phyloP scores from a whole-genome alignment of 768 basidiomycete species.

The Paxillus rubicundulus region DNA sequence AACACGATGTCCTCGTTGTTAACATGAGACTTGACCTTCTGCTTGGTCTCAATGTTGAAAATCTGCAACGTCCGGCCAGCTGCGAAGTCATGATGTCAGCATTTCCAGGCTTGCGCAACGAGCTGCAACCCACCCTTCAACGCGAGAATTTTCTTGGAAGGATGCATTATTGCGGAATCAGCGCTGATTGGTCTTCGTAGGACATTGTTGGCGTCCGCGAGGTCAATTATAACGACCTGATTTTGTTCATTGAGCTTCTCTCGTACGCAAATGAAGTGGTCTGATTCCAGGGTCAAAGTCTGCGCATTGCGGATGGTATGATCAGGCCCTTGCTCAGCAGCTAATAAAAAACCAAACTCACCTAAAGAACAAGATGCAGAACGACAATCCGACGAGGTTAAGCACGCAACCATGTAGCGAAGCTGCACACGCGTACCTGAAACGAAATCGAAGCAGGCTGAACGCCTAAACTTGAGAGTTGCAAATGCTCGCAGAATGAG shows the following conservation, averaged over 20 bases:
- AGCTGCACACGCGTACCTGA: conserved; percentile 61
- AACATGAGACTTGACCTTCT: conserved; percentile 94
- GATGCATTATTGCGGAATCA: conserved; percentile 99
- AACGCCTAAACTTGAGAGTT: conserved; percentile 93
- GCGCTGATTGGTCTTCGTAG: conserved; percentile 93
- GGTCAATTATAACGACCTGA: conserved; percentile 99
- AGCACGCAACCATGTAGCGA: conserved; percentile 12
- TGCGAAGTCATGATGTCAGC: conserved; percentile 32
- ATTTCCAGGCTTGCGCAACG: background rate
- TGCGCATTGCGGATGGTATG: conserved; percentile 28
- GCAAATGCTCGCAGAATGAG: conserved; percentile 85
- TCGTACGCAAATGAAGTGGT: conserved; percentile 97
- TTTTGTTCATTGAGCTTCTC: conserved; percentile 94
- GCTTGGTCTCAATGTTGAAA: conserved; percentile 97
- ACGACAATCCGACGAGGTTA: conserved; percentile 8
- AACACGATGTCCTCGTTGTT: conserved; percentile 94
- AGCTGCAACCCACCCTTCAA: conserved; percentile 61
- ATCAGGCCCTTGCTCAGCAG: conserved; percentile 1
- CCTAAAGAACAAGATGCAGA: conserved; percentile 14
- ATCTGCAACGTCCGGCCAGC: conserved; percentile 94
- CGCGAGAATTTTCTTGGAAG: conserved; percentile 93
- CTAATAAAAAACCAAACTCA: conserved; percentile 6
- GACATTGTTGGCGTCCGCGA: conserved; percentile 96
- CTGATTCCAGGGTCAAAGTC: conserved; percentile 95
- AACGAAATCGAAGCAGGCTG: conserved; percentile 98